Percentiles rank a stretch among this genome's conserved stretches.
These are phyloP conservation scores for Cyclotella sp. DNA, from an alignment of 108 stramenopile species.

Conservation along the genomic window DNA sequence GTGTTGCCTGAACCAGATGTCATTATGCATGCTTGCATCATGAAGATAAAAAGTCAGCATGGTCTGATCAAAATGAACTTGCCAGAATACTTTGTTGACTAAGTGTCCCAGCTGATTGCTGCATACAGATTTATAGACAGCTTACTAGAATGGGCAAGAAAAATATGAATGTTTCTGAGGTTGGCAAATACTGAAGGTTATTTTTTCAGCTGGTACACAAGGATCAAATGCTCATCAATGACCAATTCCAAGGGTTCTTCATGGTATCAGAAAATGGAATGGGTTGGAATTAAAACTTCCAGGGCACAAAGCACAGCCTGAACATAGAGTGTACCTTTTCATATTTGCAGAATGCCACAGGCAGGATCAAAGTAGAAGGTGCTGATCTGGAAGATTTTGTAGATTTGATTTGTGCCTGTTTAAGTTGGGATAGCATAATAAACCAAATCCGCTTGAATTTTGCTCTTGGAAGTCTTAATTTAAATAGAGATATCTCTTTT, in stretches of 20 bases:
- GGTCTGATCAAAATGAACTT: slow-evolving; percentile 94
- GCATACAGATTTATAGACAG: slow-evolving; percentile 94
- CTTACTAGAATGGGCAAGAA: slow-evolving; percentile 95
- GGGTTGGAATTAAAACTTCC: slow-evolving; percentile 99
- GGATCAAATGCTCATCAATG: slow-evolving; percentile 97
- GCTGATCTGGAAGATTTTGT: slow-evolving; percentile 92
- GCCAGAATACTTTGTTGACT: slow-evolving; percentile 95
- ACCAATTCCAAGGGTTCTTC: slow-evolving; percentile 99
- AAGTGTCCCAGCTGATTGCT: slow-evolving; percentile 97
- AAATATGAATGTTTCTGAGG: slow-evolving; percentile 87
- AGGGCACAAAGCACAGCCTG: slow-evolving; percentile 93
- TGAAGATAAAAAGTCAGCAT: slow-evolving; percentile 82
- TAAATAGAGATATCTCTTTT: too few species aligned
- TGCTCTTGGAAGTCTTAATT: too few species aligned
- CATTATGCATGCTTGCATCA: slow-evolving; percentile 86
- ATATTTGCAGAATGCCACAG: slow-evolving; percentile 98
- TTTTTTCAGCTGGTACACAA: slow-evolving; percentile 93
- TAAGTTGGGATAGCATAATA: too few species aligned
- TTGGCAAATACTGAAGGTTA: slow-evolving; percentile 93
- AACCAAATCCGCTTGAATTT: too few species aligned
- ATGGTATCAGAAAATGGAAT: slow-evolving; percentile 94
- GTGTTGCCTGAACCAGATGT: slow-evolving; percentile 94
- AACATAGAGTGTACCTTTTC: slow-evolving; percentile 93
- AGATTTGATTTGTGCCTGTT: too few species aligned
- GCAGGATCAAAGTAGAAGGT: slow-evolving; percentile 80